Conservation (phyloP, 768 basidiomycete species). For the Pulveroboletus sp. region DNA sequence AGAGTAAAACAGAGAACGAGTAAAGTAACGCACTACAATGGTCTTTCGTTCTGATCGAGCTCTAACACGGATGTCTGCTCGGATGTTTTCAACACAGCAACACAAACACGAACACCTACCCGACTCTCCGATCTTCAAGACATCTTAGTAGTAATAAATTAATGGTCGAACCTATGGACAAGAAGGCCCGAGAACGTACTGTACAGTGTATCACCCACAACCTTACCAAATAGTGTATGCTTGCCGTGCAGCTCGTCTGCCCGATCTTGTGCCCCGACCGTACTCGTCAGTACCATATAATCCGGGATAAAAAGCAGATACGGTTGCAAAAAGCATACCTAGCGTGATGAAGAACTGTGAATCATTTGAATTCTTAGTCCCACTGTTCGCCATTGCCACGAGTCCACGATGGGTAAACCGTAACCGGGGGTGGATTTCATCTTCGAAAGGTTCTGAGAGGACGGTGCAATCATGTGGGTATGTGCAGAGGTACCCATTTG, state of each 20-base stretch:
- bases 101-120: conserved; percentile 47
- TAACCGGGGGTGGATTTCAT: conserved; percentile 90
- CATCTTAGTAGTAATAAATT: conserved; percentile 47
- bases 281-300: background rate
- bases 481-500: background rate
- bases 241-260: conserved; percentile 93
- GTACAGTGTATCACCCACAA: conserved; percentile 83
- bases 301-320: background rate
- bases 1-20: background rate
- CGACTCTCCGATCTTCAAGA: conserved; percentile 85
- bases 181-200: conserved; percentile 47
- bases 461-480: background rate
- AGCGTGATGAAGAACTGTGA: conserved; percentile 96
- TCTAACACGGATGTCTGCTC: conserved; percentile 38
- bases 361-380: conserved; percentile 82
- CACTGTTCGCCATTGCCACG: conserved; percentile 91
- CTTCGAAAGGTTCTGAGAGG: conserved; percentile 77
- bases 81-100: background rate
- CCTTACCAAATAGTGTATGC: conserved; percentile 91
- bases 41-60: conserved; percentile 66
- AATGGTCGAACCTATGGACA: background rate
- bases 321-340: conserved; percentile 39
- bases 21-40: conserved; percentile 61
- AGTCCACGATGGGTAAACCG: conserved; percentile 87
- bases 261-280: conserved; percentile 47